Evolutionary conservation across 1,284 basidiomycete species (phyloP), one percentile per base, ranked within the genome.

Genomic region (Ganoderma multipileum): DNA sequence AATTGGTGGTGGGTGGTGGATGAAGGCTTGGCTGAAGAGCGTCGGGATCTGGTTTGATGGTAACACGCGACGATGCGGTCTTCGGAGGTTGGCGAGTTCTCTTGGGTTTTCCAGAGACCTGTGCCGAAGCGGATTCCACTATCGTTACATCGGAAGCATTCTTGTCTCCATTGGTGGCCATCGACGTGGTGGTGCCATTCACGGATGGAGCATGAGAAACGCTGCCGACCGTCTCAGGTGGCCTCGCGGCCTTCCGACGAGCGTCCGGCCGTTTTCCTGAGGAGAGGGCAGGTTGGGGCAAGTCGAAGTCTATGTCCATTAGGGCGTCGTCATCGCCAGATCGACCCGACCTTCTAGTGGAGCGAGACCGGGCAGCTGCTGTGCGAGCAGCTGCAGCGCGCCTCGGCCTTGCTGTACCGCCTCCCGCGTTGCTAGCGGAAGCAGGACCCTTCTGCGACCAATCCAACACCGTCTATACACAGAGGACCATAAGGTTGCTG

Each of bases 241-340:
- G 71, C 12, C 70, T 42, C 33, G 69, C 68, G n/a, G 67, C 70
- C 57, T 69, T 68, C 36, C 74, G 70, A 12, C 72, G 68, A 8
- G 68, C 70, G 42, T 68, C 67, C 3, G 68, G 72, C 12, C 66
- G 72, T 52, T 71, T 72, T 0, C 71, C 71, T 23, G 71, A 72
- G 12, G 64, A 69, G 44, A 69, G 41, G 14, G 65, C 63, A 20
- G 70, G 65, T 11, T 67, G 61, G 16, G 70, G 63, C 20, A 70
- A 52, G 23, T 68, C 72, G 39, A 63, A 64, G 23, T 70, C 68
- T 28, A 68, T 61, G 36, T 71, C 70, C 68, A 74, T 69, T 2
- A 68, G 67, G 7, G 63, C 55, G 8, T 71, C 67, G 14, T 69
- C 69, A 36, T 71, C 70, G 9, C 60, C 47, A 28, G 63, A 57